phyloP scores from a whole-genome alignment of 2,329 filamentous ascomycete species.

The Plenodomus lindquistii region DNA sequence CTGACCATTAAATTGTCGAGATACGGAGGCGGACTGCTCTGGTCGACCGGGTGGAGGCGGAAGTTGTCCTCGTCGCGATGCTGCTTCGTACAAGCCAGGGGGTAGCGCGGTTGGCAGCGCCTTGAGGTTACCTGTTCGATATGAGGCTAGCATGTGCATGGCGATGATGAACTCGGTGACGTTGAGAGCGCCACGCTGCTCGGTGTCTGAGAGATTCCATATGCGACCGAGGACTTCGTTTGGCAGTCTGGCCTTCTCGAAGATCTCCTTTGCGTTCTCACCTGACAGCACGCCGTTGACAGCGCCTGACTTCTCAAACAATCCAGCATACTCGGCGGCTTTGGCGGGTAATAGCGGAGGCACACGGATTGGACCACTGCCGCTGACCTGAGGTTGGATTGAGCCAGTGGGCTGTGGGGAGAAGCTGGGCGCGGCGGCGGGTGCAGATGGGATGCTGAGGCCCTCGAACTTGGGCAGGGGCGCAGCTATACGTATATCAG shows the following conservation, averaged over 20 bases:
- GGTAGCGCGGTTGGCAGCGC: slow-evolving; percentile 80
- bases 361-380: slow-evolving; percentile 73
- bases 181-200: slow-evolving; percentile 85
- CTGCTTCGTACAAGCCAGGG: slow-evolving; percentile 86
- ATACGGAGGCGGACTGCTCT: slow-evolving; percentile 65
- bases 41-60: slow-evolving; percentile 49
- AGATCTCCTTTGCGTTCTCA: slow-evolving; percentile 89
- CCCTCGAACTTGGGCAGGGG: slow-evolving; percentile 94
- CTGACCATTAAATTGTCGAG: slow-evolving; percentile 78
- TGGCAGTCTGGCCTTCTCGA: slow-evolving; percentile 86
- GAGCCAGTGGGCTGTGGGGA: slow-evolving; percentile 41
- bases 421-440: slow-evolving; percentile 55
- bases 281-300: slow-evolving; percentile 80
- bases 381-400: slow-evolving; percentile 45
- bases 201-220: slow-evolving; percentile 93
- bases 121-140: slow-evolving; percentile 81
- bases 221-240: slow-evolving; percentile 93
- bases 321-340: slow-evolving; percentile 80
- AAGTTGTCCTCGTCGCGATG: slow-evolving; percentile 62
- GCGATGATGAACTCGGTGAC: slow-evolving; percentile 95
- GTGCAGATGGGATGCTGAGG: slow-evolving; percentile 57
- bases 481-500: slow-evolving; percentile 57
- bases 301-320: slow-evolving; percentile 88
- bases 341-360: slow-evolving; percentile 88
- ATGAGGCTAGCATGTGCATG: slow-evolving; percentile 94